Evolutionary conservation across 2,329 filamentous ascomycete genomes (phyloP), one percentile per base, ranked within the genome.

Genomic region (Pezicula neosporulosa): DNA sequence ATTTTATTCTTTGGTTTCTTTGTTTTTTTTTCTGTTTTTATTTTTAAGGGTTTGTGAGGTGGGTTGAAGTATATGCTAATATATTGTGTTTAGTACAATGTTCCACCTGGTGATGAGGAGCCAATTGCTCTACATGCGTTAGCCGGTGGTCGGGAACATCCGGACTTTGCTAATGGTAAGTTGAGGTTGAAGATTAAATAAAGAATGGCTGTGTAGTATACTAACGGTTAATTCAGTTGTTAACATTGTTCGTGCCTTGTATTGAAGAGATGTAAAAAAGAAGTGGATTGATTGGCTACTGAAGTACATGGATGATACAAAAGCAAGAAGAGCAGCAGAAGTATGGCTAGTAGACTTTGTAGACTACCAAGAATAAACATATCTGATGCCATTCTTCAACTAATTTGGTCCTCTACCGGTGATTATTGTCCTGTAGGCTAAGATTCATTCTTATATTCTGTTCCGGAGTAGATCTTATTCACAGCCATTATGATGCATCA

Each of bases 1-100:
- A 61, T 12, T 68, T 64, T 0, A 64, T 62, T 51, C 70, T 71
- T 51, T 66, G 76, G 60, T 61, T 73, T 70, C 71, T 51, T 66
- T 76, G 61, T 62, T 73, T 48, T 6, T 45, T 19, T 33, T 30
- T 18, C 16, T 37, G 24, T 54, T 43, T 15, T 18, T 36, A 2
- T 21, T 24, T 6, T 18, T 41, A n/a, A n/a, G 38, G 12, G 16
- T n/a, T 41, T 4, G 7, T 18, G n/a, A 41, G 16, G n/a, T 0
- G 10, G 6, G 16, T 41, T 6, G 4, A 24, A 8, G 10, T 13
- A 13, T 9, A 8, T 24, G 16, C 39, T 42, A 12, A 42, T 6
- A 4, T 24, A 24, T 42, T 24, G 10, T 19, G 15, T 24, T 19
- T 38, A 56, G 55, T 59, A 59, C 38, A 53, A 56, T 13, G 57